Conservation (phyloP, 768 basidiomycete genomes). For the Tulasnella sp. region DNA sequence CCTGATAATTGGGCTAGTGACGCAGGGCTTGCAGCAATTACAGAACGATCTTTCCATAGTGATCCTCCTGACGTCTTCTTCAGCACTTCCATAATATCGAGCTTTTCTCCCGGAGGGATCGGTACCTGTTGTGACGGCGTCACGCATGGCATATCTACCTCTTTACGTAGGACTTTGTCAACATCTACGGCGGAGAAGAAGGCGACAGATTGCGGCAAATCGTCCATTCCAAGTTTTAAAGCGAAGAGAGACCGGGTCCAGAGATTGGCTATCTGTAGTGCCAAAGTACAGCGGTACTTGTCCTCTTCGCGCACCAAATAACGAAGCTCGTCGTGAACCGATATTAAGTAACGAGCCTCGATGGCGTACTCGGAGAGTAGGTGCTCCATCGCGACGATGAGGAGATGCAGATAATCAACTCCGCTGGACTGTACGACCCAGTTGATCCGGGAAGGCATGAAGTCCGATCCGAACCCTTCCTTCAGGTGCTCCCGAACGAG, state of each 20-base stretch:
- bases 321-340: slow-evolving; percentile 93
- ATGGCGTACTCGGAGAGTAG: slow-evolving; percentile 73
- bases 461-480: slow-evolving; percentile 69
- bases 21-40: slow-evolving; percentile 21
- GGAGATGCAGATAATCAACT: slow-evolving; percentile 93
- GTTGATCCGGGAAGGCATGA: slow-evolving; percentile 93
- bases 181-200: slow-evolving; percentile 97
- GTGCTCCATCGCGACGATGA: slow-evolving; percentile 91
- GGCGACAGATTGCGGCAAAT: slow-evolving; percentile 88
- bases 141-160: slow-evolving; percentile 90
- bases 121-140: slow-evolving; percentile 82
- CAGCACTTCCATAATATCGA: slow-evolving; percentile 59
- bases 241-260: slow-evolving; percentile 93
- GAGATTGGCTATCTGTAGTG: slow-evolving; percentile 87
- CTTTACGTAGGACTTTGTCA: slow-evolving; percentile 83
- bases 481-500: slow-evolving; percentile 85
- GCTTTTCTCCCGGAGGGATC: slow-evolving; percentile 79
- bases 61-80: slow-evolving; percentile 61
- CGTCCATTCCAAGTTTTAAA: slow-evolving; percentile 88
- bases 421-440: slow-evolving; percentile 99
- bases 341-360: slow-evolving; percentile 85
- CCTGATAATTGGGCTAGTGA: slow-evolving; percentile 33
- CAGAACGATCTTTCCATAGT: slow-evolving; percentile 44
- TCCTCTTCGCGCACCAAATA: slow-evolving; percentile 87
- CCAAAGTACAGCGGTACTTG: slow-evolving; percentile 80